A percentile compares a stretch with the other conserved stretches of the same genome.
Evolutionary conservation across 257 asterid species (phyloP).

Genomic region (Coffea eugenioides): DNA sequence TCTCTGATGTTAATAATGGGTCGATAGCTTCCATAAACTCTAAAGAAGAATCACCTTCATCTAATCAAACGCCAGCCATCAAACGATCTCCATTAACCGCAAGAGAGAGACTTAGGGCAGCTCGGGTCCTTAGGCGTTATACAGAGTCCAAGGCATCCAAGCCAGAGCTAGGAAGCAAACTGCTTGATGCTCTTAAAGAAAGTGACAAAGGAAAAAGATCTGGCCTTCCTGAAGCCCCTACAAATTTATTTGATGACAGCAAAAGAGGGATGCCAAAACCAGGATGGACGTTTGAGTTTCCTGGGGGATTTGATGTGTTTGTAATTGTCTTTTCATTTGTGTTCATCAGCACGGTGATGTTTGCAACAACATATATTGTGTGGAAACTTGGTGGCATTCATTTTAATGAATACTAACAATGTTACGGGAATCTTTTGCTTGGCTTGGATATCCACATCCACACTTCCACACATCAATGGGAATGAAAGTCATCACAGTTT

Average conservation of each 20-base stretch:
- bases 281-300: slow-evolving; percentile 63
- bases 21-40: slow-evolving; percentile 26
- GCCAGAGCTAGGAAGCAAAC: slow-evolving; percentile 61
- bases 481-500: background rate
- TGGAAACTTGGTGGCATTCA: slow-evolving; percentile 97
- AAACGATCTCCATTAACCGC: slow-evolving; percentile 77
- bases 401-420: slow-evolving; percentile 60
- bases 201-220: slow-evolving; percentile 80
- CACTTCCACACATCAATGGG: background rate
- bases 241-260: slow-evolving; percentile 72
- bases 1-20: slow-evolving; percentile 21
- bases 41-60: slow-evolving; percentile 31
- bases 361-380: slow-evolving; percentile 77
- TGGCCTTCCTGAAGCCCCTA: slow-evolving; percentile 85
- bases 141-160: slow-evolving; percentile 65
- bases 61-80: slow-evolving; percentile 32
- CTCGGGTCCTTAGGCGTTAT: slow-evolving; percentile 85
- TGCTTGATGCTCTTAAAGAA: slow-evolving; percentile 67
- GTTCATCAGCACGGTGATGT: slow-evolving; percentile 78
- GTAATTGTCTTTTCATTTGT: slow-evolving; percentile 61
- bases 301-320: slow-evolving; percentile 69
- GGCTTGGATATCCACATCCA: slow-evolving; percentile 3
- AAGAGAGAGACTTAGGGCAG: slow-evolving; percentile 91
- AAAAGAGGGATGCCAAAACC: slow-evolving; percentile 74
- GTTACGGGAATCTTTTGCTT: background rate